Evolutionary conservation across 2,329 filamentous ascomycete species (phyloP).

Genomic region (Phialemonium atrogriseum): DNA sequence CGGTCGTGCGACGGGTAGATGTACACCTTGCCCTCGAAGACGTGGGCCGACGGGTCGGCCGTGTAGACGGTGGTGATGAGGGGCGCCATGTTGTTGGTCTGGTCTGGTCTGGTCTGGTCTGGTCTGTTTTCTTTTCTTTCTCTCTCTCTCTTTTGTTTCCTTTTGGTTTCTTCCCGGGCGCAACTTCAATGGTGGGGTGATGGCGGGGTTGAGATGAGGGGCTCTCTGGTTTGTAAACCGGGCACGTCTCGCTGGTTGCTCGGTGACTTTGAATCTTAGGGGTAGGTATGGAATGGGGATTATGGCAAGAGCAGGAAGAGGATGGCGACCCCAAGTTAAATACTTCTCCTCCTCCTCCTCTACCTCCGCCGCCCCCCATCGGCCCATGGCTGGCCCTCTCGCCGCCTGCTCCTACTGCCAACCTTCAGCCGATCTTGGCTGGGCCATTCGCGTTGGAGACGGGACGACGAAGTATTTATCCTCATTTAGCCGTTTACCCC

Average conservation of each 20-base stretch:
- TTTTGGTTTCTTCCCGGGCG: neutral
- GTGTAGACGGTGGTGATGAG: slow-evolving; percentile 71
- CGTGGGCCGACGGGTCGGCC: slow-evolving; percentile 72
- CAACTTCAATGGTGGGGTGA: slow-evolving; percentile 1
- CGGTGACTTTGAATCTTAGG: too few species aligned
- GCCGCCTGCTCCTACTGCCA: neutral
- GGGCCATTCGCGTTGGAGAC: neutral
- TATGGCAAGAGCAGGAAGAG: neutral
- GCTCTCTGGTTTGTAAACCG: neutral
- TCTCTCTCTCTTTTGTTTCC: too few species aligned
- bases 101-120: slow-evolving; percentile 9
- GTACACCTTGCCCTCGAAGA: slow-evolving; percentile 68
- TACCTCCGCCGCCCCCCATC: neutral
- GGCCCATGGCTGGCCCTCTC: neutral
- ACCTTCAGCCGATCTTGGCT: neutral
- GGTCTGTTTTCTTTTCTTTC: too few species aligned
- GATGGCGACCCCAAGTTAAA: neutral
- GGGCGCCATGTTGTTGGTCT: slow-evolving; percentile 35
- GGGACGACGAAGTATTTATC: slow-evolving; percentile 5
- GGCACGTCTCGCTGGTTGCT: too few species aligned
- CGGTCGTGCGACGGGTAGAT: slow-evolving; percentile 77
- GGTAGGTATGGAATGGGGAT: neutral
- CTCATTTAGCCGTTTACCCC: slow-evolving; percentile 3
- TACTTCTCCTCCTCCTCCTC: neutral
- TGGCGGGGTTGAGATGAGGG: neutral